Base-by-base conservation (phyloP, 306 rosid species). In the Phaseolus lunatus region DNA sequence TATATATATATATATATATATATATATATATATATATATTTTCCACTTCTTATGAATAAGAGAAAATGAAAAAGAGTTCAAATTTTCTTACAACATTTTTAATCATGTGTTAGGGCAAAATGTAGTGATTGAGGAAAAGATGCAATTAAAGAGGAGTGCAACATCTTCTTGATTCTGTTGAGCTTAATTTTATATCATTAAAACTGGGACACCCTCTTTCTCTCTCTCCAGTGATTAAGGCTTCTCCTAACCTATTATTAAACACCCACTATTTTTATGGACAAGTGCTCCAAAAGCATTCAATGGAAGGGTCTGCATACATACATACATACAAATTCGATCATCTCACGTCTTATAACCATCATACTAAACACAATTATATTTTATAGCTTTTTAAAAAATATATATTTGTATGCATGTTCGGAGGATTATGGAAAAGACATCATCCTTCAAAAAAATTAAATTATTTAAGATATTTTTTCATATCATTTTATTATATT, bases 151-250 rank as follows among this genome's bases (percentile, higher is more conserved):
- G 6, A 71, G 6, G 14, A 58, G 44, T 26, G 47, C 57, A 56
- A 19, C 29, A 59, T 62, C 47, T 78, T 26, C 3, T 48, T 68
- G 70, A 13, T 59, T 54, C 11, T 35, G 58, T 65, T 29, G 37
- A 4, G 6, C 29, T 75, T 58, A 37, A 47, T 59, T 58, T 67
- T 61, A 31, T 18, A 35, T 24, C 2, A 33, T 24, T 39, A 70
- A 61, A 48, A 53, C 15, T 77, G 75, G 74, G 70, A 39, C 57
- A 72, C n/a, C 14, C 27, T 67, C 49, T 23, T 43, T 61, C 49
- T 33, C 59, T 69, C 69, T 62, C 58, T 68, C 74, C 63, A 24
- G n/a, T 63, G 75, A 77, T 82, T 70, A 43, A 63, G 70, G 84
- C 65, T 18, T 37, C 65, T 23, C 67, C 33, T 59, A 49, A 27